Evolutionary conservation across 2,329 filamentous ascomycete genomes (phyloP).

Genomic region (Epicoccum nigrum): DNA sequence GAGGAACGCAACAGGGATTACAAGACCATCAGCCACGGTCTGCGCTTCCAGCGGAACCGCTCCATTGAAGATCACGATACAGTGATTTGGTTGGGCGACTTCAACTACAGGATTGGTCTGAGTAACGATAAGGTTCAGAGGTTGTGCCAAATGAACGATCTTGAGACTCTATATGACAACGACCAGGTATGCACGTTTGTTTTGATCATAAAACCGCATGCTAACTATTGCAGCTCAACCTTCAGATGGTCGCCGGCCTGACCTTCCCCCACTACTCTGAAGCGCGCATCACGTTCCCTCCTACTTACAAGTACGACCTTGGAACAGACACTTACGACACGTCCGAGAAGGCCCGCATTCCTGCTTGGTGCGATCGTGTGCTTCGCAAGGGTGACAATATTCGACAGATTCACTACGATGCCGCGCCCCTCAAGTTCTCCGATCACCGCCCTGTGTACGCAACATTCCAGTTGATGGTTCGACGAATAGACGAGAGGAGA

Average conservation of each 20-base stretch:
- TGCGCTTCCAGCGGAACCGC: constrained; percentile 89
- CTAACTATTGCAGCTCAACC: constrained; percentile 69
- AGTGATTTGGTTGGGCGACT: constrained; percentile 92
- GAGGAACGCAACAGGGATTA: constrained; percentile 96
- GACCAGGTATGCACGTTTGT: constrained; percentile 69
- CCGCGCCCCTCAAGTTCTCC: constrained; percentile 83
- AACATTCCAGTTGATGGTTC: constrained; percentile 83
- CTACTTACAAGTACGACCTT: constrained; percentile 95
- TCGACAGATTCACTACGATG: constrained; percentile 81
- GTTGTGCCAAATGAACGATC: constrained; percentile 72
- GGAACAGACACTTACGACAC: constrained; percentile 89
- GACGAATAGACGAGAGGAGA: constrained; percentile 74
- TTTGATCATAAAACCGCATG: background rate
- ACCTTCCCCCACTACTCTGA: constrained; percentile 94
- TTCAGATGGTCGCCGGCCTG: constrained; percentile 93
- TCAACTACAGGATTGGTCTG: constrained; percentile 95
- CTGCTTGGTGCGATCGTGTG: constrained; percentile 96
- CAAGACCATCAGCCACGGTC: constrained; percentile 80
- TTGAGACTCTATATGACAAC: constrained; percentile 84
- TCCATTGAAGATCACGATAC: constrained; percentile 90
- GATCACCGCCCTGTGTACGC: constrained; percentile 97
- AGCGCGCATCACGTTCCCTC: constrained; percentile 82
- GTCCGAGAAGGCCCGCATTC: constrained; percentile 92
- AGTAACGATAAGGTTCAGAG: constrained; percentile 77
- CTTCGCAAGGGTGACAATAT: constrained; percentile 84